Percentiles rank a stretch among this genome's conserved stretches.
Conservation (phyloP, 2,329 filamentous ascomycete genomes). For the Lecanoromycetidae sp. region DNA sequence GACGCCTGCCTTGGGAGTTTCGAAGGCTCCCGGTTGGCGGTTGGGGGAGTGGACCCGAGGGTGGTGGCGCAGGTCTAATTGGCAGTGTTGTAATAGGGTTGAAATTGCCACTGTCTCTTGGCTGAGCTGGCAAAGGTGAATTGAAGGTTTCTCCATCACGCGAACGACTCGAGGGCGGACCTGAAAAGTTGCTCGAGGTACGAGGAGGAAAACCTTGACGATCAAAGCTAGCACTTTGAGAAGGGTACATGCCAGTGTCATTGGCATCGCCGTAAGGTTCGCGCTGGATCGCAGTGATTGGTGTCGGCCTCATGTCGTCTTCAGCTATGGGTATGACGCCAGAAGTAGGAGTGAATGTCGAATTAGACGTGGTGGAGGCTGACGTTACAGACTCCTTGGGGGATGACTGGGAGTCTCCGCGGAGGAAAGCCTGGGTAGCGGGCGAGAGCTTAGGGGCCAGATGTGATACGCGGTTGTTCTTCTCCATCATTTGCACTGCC, state of each 20-base stretch:
- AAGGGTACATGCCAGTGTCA: conserved; percentile 13
- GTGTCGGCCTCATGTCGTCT: conserved; percentile 24
- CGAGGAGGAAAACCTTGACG: conserved; percentile 19
- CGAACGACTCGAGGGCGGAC: conserved; percentile 3
- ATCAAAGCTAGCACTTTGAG: conserved; percentile 12
- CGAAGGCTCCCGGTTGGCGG: conserved; percentile 38
- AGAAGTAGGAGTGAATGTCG: conserved; percentile 48
- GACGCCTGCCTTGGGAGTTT: conserved; percentile 1
- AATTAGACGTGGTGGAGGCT: conserved; percentile 21
- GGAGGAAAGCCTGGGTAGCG: conserved; percentile 62
- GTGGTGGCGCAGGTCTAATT: conserved; percentile 48
- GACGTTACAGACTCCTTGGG: conserved; percentile 32
- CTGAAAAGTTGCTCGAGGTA: conserved; percentile 16
- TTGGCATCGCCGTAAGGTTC: conserved; percentile 18
- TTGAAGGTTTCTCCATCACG: conserved; percentile 6
- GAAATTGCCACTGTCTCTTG: conserved; percentile 20
- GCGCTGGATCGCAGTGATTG: conserved; percentile 23
- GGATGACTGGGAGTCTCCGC: conserved; percentile 46
- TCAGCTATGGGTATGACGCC: conserved; percentile 59
- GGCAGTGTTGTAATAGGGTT: conserved; percentile 48
- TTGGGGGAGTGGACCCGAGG: conserved; percentile 47
- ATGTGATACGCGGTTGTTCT: conserved; percentile 90
- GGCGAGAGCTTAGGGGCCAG: conserved; percentile 70
- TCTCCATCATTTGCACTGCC: conserved; percentile 88
- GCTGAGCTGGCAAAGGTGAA: conserved; percentile 16